Evolutionary conservation across 305 asterid species (phyloP), one percentile per base, ranked within the genome.

Genomic region (Lippia alba): DNA sequence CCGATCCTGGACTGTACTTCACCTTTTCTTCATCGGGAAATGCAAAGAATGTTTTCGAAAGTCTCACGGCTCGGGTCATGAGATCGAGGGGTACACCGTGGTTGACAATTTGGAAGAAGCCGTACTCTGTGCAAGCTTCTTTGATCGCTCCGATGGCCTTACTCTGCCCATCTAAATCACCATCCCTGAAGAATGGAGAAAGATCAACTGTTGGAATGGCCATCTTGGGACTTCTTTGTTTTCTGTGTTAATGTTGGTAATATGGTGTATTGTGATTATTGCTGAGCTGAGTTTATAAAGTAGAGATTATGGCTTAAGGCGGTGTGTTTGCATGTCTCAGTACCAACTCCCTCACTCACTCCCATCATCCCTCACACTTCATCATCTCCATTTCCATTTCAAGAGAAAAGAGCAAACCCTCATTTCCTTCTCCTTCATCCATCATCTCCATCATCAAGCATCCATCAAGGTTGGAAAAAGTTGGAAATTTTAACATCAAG

Each of bases 41-140:
- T 19, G 76, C 73, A n/a, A 89, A 83, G 61, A 73, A 89, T 4
- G 49, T 40, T 76, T 64, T 69, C 0, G 88, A 85, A 51, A 80
- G 85, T 8, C 79, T 66, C 14, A 85, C 18, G 55, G 84, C 80
- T 9, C 32, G 73, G 41, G 30, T 55, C 68, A 81, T 54, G 19
- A 85, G 62, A 18, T 77, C 78, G 16, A 73, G 66, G 19, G 92
- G 88, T 3, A 89, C 81, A 36, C 89, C 87, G 19, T 89, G 91
- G 81, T 83, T 83, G 24, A 71, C 24, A 8, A 86, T 71, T 70
- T 86, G 92, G 74, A 89, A 89, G 79, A 85, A 86, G 2, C 96
- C 96, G 64, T 80, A 80, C 0, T 76, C 84, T 16, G 80, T 67
- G 75, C 92, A 80, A 11, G 89, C 87, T 66, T 76, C 18, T 39